phyloP scores from a whole-genome alignment of 2,329 filamentous ascomycete species.

The Ophiocordyceps robertsii region DNA sequence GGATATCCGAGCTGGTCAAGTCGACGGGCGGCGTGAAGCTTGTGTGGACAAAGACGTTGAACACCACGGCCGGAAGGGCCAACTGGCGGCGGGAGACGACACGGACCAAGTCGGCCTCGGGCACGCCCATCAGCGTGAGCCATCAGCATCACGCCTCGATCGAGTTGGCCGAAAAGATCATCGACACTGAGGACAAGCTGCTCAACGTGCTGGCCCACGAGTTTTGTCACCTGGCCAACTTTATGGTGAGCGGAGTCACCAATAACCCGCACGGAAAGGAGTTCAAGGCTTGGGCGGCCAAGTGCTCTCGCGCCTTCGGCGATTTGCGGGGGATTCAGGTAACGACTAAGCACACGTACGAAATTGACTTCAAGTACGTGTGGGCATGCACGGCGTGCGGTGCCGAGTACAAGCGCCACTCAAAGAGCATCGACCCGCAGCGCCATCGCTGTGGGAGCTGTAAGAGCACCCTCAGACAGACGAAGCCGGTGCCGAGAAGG shows the following conservation, averaged over 20 bases:
- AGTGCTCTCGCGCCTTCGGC: slow-evolving; percentile 42
- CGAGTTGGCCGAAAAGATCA: slow-evolving; percentile 79
- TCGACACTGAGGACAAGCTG: slow-evolving; percentile 62
- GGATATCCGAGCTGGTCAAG: slow-evolving; percentile 42
- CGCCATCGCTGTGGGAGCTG: slow-evolving; percentile 69
- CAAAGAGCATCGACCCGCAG: slow-evolving; percentile 63
- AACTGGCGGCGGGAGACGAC: slow-evolving; percentile 54
- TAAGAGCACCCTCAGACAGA: slow-evolving; percentile 57
- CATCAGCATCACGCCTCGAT: slow-evolving; percentile 58
- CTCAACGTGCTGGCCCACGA: slow-evolving; percentile 92
- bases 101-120: slow-evolving; percentile 15
- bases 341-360: slow-evolving; percentile 80
- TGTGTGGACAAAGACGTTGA: slow-evolving; percentile 65
- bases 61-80: slow-evolving; percentile 64
- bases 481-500: slow-evolving; percentile 53
- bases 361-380: slow-evolving; percentile 83
- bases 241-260: slow-evolving; percentile 67
- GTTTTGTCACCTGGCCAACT: slow-evolving; percentile 88
- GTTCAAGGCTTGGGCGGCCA: slow-evolving; percentile 63
- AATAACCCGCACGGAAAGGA: slow-evolving; percentile 70
- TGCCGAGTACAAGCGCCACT: slow-evolving; percentile 68
- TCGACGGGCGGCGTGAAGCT: slow-evolving; percentile 58
- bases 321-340: slow-evolving; percentile 52
- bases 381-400: slow-evolving; percentile 66
- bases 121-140: slow-evolving; percentile 12